Evolutionary conservation across 2,329 filamentous ascomycete genomes (phyloP).

Genomic region (Neofusicoccum cordaticola): DNA sequence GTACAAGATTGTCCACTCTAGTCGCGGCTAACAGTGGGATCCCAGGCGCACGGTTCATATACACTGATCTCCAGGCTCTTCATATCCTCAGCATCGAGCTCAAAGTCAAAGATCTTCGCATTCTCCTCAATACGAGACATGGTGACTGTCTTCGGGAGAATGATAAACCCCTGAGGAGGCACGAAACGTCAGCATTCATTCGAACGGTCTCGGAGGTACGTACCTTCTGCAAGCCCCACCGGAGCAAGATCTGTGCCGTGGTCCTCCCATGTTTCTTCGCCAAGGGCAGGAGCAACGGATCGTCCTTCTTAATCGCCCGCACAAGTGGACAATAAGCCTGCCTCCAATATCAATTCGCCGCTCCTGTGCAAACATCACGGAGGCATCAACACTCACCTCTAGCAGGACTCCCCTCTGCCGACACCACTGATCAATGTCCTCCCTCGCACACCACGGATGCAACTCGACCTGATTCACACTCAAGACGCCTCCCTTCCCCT

Average conservation of each 20-base stretch:
- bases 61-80: slow-evolving; percentile 51
- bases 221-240: slow-evolving; percentile 58
- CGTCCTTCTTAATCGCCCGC: slow-evolving; percentile 48
- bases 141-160: slow-evolving; percentile 62
- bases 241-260: slow-evolving; percentile 56
- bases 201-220: background rate
- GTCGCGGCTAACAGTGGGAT: slow-evolving; percentile 49
- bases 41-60: slow-evolving; percentile 60
- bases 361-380: background rate
- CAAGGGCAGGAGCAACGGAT: slow-evolving; percentile 51
- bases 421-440: slow-evolving; percentile 78
- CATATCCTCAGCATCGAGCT: slow-evolving; percentile 59
- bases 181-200: too few species aligned
- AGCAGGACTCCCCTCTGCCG: slow-evolving; percentile 49
- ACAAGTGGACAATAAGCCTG: slow-evolving; percentile 48
- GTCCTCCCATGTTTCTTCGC: slow-evolving; percentile 58
- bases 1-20: background rate
- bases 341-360: background rate
- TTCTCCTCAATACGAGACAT: slow-evolving; percentile 61
- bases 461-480: slow-evolving; percentile 81
- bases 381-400: slow-evolving; percentile 28
- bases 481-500: slow-evolving; percentile 62
- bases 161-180: slow-evolving; percentile 54
- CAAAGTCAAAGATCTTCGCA: slow-evolving; percentile 58
- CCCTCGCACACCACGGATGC: slow-evolving; percentile 81